Evolutionary conservation across 192 early-diverging fungal genomes (phyloP).

Genomic region (Irineochytrium annulatum): DNA sequence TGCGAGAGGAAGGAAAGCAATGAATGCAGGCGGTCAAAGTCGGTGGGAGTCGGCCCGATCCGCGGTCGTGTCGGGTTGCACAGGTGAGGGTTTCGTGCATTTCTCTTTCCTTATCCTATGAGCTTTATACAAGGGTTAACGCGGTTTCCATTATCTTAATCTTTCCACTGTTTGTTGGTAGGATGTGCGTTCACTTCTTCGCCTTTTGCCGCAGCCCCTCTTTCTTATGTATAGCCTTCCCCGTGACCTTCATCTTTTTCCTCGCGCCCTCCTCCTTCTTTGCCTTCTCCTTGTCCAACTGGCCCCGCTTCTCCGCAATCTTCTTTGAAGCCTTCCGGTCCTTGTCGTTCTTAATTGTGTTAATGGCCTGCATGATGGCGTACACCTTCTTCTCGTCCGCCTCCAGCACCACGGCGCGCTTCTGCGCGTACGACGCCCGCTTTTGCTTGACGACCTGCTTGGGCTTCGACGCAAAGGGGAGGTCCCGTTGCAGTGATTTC

Average conservation of each 20-base stretch:
- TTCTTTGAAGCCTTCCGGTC: constrained; percentile 66
- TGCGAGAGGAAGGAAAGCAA: too few species aligned
- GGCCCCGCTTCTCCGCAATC: constrained; percentile 42
- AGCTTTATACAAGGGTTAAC: too few species aligned
- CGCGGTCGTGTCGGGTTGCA: too few species aligned
- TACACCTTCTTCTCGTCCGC: constrained; percentile 86
- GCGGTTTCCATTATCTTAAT: not conserved
- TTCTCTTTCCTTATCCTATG: too few species aligned
- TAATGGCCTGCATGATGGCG: constrained; percentile 78
- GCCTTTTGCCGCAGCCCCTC: constrained; percentile 13
- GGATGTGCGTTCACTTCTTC: not conserved
- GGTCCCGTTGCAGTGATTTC: constrained; percentile 69
- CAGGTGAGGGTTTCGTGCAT: too few species aligned
- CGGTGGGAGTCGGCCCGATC: too few species aligned
- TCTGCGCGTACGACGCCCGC: constrained; percentile 45
- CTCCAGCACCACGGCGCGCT: constrained; percentile 85
- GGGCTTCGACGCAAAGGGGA: constrained; percentile 89
- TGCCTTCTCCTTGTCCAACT: constrained; percentile 41
- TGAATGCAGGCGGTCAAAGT: too few species aligned
- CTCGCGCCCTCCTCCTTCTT: constrained; percentile 30
- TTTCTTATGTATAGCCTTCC: constrained; percentile 30
- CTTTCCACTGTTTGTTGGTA: not conserved
- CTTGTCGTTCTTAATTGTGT: constrained; percentile 85
- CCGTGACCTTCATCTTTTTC: constrained; percentile 21
- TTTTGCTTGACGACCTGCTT: constrained; percentile 59